Percentiles rank a stretch among this genome's conserved stretches.
These are phyloP conservation scores for Eucalyptus cloeziana DNA, from an alignment of 345 rosid species.

Conservation along the genomic window DNA sequence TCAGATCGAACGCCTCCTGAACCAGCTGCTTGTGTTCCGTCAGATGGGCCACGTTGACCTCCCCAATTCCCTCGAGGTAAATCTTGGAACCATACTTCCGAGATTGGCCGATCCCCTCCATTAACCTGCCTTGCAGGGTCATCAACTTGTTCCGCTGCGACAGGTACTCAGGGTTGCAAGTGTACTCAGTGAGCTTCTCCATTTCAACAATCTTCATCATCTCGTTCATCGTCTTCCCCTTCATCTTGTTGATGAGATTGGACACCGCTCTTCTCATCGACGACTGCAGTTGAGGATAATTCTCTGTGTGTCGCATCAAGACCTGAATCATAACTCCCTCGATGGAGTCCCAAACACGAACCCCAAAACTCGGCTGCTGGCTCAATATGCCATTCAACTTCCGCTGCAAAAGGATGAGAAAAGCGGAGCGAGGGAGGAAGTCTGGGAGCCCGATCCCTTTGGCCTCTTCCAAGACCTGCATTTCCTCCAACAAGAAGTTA, in stretches of 20 bases:
- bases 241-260: constrained; percentile 6
- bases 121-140: background rate
- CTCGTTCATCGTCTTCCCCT: constrained; percentile 5
- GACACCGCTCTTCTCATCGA: constrained; percentile 2
- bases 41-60: background rate
- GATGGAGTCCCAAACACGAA: constrained; percentile 6
- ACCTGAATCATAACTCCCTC: constrained; percentile 1
- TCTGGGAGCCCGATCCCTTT: constrained; percentile 13
- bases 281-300: constrained; percentile 4
- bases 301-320: background rate
- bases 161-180: constrained; percentile 12
- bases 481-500: constrained; percentile 9
- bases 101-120: fast-evolving
- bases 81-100: too few species aligned
- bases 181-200: constrained; percentile 26
- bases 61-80: background rate
- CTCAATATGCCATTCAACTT: constrained; percentile 3
- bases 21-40: background rate
- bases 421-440: constrained; percentile 12
- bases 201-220: constrained; percentile 13
- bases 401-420: background rate
- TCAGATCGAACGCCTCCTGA: constrained; percentile 6
- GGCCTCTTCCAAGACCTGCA: constrained; percentile 10
- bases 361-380: background rate
- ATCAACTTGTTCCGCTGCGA: constrained; percentile 4